Base-by-base conservation (phyloP, 768 basidiomycete species). In the Suillus subluteus region DNA sequence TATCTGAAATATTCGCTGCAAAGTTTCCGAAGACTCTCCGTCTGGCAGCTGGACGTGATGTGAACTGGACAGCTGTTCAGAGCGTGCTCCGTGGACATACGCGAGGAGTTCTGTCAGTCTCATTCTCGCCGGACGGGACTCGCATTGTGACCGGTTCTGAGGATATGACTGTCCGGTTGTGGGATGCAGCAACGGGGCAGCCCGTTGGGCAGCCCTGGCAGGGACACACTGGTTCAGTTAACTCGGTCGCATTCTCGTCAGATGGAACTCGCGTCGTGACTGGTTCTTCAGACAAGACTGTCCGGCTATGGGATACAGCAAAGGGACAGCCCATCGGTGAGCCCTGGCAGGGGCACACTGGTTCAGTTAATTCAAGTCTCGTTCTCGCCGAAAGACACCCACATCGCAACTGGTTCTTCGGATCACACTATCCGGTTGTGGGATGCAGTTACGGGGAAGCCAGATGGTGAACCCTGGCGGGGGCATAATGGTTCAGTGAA, bases 61-160 rank as follows among this genome's bases (percentile, higher is more conserved):
- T 18, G 35, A 35, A 37, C 35, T 76, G 72, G 72, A 72, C 73
- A 0, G 44, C 64, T 30, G 68, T 72, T 54, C 68, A 62, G 44
- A 67, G 50, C 62, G 59, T 70, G 12, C 64, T 74, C 35, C 37
- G 65, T 54, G 52, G 52, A 16, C 52, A 54, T 54, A 26, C 7
- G 4, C 3, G 13, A 30, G 15, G 26, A 26, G 52, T 54, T 26
- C 8, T 54, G 8, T 30, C 52, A 30, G 52, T 54, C 26, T 54
- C 52, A 16, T 54, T 54, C 26, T 54, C 52, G 7, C 26, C 3
- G 26, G 2, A 54, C 7, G 26, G 16, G 26, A 52, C 50, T 52
- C 50, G 7, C 50, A 52, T 52, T 26, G 50, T 15, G 15, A 52
- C 50, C 26, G 13, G 50, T 16, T 52, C 50, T 52, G 15, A 16